Evolutionary conservation across 257 asterid species (phyloP).

Genomic region (Solanum chiquidenum): DNA sequence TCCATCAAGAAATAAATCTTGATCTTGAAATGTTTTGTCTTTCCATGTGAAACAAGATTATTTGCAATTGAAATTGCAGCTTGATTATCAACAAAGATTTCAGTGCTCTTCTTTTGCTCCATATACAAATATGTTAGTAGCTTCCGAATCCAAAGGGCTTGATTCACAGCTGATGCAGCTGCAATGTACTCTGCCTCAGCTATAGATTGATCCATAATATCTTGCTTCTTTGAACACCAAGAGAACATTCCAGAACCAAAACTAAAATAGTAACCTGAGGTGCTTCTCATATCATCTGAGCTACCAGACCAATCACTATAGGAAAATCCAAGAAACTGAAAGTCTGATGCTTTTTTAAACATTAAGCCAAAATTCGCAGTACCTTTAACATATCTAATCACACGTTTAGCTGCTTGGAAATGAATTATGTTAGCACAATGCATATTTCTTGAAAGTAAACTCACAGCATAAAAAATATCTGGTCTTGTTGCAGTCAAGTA

Average conservation of each 20-base stretch:
- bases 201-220: background rate
- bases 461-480: background rate
- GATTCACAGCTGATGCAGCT: background rate
- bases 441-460: background rate
- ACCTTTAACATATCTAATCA: background rate
- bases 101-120: background rate
- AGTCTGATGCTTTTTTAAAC: background rate
- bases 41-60: background rate
- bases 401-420: background rate
- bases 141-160: background rate
- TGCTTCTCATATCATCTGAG: background rate
- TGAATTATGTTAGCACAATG: background rate
- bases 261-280: background rate
- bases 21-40: background rate
- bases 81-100: background rate
- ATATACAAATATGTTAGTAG: background rate
- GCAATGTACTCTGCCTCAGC: background rate
- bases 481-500: background rate
- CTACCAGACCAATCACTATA: background rate
- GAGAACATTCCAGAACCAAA: background rate
- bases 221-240: background rate
- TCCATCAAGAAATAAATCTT: background rate
- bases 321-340: background rate
- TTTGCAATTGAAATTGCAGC: background rate
- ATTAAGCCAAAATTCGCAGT: background rate